Evolutionary conservation across 768 basidiomycete genomes (phyloP), one percentile per base, ranked within the genome.

Genomic region (Kwoniella mangroviensis): DNA sequence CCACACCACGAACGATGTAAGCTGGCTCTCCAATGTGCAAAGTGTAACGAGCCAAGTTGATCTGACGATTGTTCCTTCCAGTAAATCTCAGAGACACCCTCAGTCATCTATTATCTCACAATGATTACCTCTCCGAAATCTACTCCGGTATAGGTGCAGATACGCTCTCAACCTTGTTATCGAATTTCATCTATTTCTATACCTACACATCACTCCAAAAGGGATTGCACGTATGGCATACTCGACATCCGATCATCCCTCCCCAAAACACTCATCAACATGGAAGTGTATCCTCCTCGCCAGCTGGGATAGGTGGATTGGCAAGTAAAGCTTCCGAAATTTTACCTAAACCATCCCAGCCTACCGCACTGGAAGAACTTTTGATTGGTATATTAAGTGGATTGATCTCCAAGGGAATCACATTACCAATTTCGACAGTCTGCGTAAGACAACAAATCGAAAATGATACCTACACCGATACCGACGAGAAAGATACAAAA

Each of bases 151-250:
- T 79, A 13, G 17, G 56, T 45, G 75, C 79, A 34, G 76, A 79
- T 40, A 75, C 79, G 4, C 34, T 80, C 60, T 77, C 75, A 3
- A 80, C 79, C 2, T 22, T 80, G 5, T 43, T 78, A 28, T 77
- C 75, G 10, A 72, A 54, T 53, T 80, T 79, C 63, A 68, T 80
- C n/a, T 80, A 80, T 63, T 80, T 77, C 52, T 69, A 72, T 28
- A 57, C 71, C 53, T 80, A 75, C 65, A 70, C 77, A 1, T 63
- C 74, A 0, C 72, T 77, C 10, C 73, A 76, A 24, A 73, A 71
- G 65, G 53, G 63, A 7, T 40, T 73, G 3, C 68, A 61, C 60
- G 61, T 67, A 43, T 67, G 58, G 19, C 64, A 60, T 10, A 57
- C 52, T 41, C 63, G 64, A 28, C 56, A 67, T 45, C 59, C 59